Evolutionary conservation across 2,329 filamentous ascomycete species (phyloP).

Genomic region (Fusarium nygamai): DNA sequence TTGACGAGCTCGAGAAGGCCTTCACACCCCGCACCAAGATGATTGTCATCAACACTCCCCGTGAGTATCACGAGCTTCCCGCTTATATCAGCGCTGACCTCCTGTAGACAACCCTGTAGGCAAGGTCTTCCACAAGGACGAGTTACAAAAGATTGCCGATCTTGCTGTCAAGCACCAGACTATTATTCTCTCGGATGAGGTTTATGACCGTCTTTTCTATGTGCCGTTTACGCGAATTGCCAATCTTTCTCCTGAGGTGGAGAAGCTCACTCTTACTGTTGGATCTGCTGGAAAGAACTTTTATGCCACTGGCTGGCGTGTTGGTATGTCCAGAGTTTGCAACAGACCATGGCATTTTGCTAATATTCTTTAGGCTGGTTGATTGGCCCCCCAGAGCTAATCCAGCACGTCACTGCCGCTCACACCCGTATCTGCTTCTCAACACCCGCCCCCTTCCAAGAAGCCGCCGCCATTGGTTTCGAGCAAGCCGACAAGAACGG

Average conservation of each 20-base stretch:
- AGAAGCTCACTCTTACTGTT: slow-evolving; percentile 88
- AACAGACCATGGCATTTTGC: not conserved
- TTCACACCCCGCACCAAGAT: slow-evolving; percentile 92
- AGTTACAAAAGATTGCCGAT: slow-evolving; percentile 85
- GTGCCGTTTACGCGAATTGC: slow-evolving; percentile 93
- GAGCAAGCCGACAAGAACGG: slow-evolving; percentile 85
- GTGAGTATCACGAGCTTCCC: slow-evolving; percentile 43
- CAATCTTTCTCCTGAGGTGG: slow-evolving; percentile 89
- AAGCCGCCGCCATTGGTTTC: slow-evolving; percentile 92
- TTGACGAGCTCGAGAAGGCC: slow-evolving; percentile 80
- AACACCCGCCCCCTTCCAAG: slow-evolving; percentile 91
- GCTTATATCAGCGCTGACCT: slow-evolving; percentile 13
- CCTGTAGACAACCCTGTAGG: slow-evolving; percentile 87
- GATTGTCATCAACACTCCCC: slow-evolving; percentile 87
- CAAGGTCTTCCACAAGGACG: slow-evolving; percentile 88
- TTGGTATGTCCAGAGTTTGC: slow-evolving; percentile 58
- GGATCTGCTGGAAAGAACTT: slow-evolving; percentile 98
- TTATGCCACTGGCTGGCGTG: slow-evolving; percentile 96
- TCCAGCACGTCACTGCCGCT: slow-evolving; percentile 90
- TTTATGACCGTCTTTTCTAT: slow-evolving; percentile 96
- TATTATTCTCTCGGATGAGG: slow-evolving; percentile 90
- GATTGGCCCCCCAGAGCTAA: slow-evolving; percentile 86
- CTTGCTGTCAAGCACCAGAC: slow-evolving; percentile 93
- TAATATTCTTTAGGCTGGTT: slow-evolving; percentile 72
- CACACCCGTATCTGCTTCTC: slow-evolving; percentile 98